A percentile compares a stretch with the other conserved stretches of the same genome.
Conservation (phyloP, 2,329 filamentous ascomycete genomes). For the Cladosporium oxysporum region DNA sequence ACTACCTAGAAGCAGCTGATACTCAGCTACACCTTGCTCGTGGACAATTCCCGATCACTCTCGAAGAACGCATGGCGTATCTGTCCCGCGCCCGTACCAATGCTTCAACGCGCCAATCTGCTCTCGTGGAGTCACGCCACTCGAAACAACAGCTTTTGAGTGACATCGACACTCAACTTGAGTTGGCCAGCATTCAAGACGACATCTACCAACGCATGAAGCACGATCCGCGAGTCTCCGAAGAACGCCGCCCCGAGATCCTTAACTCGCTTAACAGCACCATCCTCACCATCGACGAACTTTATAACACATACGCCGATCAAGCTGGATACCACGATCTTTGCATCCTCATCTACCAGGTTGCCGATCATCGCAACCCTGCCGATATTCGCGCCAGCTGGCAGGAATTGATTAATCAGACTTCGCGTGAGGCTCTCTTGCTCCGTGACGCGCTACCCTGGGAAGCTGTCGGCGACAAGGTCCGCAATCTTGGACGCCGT, state of each 20-base stretch:
- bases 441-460: conserved; percentile 58
- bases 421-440: conserved; percentile 53
- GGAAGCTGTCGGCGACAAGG: conserved; percentile 65
- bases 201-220: conserved; percentile 79
- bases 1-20: conserved; percentile 82
- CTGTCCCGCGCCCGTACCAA: conserved; percentile 90
- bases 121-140: conserved; percentile 59
- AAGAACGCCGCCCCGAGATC: conserved; percentile 65
- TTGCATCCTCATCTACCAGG: conserved; percentile 87
- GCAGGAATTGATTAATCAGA: conserved; percentile 75
- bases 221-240: conserved; percentile 68
- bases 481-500: conserved; percentile 59
- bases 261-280: conserved; percentile 69
- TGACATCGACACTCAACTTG: conserved; percentile 80
- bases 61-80: conserved; percentile 85
- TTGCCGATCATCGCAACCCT: conserved; percentile 85
- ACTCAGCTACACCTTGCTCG: conserved; percentile 83
- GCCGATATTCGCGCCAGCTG: conserved; percentile 83
- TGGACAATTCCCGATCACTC: conserved; percentile 75
- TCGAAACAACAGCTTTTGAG: conserved; percentile 83
- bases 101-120: conserved; percentile 77
- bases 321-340: conserved; percentile 92
- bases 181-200: conserved; percentile 93
- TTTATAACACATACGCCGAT: conserved; percentile 93
- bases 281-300: conserved; percentile 75